A percentile compares a stretch with the other conserved stretches of the same genome.
phyloP scores from a whole-genome alignment of 495 filamentous ascomycete species.

The Neurospora sp. region DNA sequence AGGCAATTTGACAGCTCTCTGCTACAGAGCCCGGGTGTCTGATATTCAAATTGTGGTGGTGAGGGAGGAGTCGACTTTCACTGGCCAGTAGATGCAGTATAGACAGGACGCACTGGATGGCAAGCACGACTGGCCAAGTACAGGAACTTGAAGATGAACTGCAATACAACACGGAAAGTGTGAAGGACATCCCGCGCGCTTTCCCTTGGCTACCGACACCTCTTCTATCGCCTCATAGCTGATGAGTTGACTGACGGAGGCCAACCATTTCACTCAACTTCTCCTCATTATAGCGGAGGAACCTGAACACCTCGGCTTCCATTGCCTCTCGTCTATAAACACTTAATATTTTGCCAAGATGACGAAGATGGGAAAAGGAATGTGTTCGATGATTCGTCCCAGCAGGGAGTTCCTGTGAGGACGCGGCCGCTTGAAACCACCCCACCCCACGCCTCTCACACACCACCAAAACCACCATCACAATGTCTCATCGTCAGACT shows the following conservation, averaged over 20 bases:
- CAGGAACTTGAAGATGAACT: neutral
- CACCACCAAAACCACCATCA: neutral
- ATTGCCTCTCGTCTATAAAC: neutral
- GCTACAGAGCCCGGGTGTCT: neutral
- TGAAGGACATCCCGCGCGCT: neutral
- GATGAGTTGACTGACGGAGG: no score
- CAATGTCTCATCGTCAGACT: neutral
- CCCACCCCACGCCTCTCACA: neutral
- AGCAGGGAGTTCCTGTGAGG: neutral
- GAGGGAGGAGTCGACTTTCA: neutral
- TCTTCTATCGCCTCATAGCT: neutral
- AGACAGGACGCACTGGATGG: neutral
- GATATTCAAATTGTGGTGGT: neutral
- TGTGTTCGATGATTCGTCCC: neutral
- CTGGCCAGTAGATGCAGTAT: neutral
- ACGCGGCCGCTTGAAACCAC: neutral
- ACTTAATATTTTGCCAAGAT: neutral
- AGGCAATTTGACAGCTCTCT: neutral
- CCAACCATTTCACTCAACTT: neutral
- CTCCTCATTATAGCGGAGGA: neutral
- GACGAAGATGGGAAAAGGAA: neutral
- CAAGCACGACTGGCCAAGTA: neutral
- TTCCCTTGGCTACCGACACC: neutral
- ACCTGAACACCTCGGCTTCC: neutral
- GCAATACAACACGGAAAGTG: neutral